A percentile compares a stretch with the other conserved stretches of the same genome.
Evolutionary conservation across 2,329 filamentous ascomycete species (phyloP).

Genomic region (Fusarium compactum): DNA sequence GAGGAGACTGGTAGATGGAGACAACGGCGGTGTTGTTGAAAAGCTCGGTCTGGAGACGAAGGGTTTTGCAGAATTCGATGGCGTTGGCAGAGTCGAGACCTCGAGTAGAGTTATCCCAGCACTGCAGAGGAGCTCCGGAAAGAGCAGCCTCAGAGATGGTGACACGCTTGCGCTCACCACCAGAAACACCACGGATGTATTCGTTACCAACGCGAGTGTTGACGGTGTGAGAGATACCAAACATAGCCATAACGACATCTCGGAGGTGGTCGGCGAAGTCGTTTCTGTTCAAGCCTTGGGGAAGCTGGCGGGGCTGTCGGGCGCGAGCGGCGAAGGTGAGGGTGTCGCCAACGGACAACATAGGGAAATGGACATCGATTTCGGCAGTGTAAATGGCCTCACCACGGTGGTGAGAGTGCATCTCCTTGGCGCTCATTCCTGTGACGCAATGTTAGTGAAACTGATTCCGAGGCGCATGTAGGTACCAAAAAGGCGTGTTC

Average conservation of each 20-base stretch:
- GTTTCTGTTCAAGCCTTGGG: constrained; percentile 66
- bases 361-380: constrained; percentile 84
- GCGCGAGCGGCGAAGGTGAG: constrained; percentile 81
- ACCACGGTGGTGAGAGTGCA: constrained; percentile 82
- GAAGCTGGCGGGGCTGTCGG: constrained; percentile 71
- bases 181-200: constrained; percentile 79
- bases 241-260: constrained; percentile 81
- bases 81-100: constrained; percentile 82
- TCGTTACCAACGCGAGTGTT: constrained; percentile 82
- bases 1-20: constrained; percentile 79
- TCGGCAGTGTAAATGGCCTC: constrained; percentile 91
- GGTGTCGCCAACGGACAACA: constrained; percentile 82
- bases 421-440: constrained; percentile 76
- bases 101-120: constrained; percentile 79
- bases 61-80: constrained; percentile 78
- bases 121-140: constrained; percentile 71
- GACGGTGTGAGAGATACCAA: constrained; percentile 78
- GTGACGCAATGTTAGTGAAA: constrained; percentile 32
- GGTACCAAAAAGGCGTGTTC: constrained; percentile 10
- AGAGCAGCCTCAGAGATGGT: constrained; percentile 72
- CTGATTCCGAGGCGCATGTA: background rate
- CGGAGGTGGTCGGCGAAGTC: constrained; percentile 72
- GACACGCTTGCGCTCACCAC: constrained; percentile 78
- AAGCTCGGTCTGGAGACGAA: constrained; percentile 75
- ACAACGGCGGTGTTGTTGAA: constrained; percentile 75